These are phyloP conservation scores for Pyrus communis DNA, from an alignment of 306 rosid genomes.

Conservation along the genomic window DNA sequence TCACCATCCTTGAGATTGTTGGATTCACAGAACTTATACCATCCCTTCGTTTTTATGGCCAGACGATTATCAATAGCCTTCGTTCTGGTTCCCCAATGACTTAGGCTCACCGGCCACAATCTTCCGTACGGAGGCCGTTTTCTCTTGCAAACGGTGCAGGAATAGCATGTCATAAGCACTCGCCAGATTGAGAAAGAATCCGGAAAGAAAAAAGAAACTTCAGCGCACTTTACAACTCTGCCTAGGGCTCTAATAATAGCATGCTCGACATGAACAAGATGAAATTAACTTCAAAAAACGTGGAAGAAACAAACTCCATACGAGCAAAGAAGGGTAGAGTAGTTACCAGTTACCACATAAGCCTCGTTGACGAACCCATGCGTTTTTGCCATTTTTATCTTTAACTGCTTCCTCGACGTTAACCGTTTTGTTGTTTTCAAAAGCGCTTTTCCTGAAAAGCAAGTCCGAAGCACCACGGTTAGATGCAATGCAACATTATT, in stretches of 20 bases:
- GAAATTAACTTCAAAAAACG: not conserved
- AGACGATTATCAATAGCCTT: not conserved
- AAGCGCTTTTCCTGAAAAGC: not conserved
- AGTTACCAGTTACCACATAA: not conserved
- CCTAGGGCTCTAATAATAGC: not conserved
- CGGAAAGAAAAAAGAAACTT: not conserved
- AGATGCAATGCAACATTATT: not conserved
- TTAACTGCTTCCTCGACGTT: not conserved
- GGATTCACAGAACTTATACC: not conserved
- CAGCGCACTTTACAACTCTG: not conserved
- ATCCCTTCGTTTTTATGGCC: not conserved
- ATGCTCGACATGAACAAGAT: not conserved
- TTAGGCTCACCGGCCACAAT: not conserved
- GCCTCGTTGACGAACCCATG: not conserved
- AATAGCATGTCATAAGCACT: not conserved
- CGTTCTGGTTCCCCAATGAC: not conserved
- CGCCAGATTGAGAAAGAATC: not conserved
- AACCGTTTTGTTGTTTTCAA: not conserved
- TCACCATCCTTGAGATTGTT: not conserved
- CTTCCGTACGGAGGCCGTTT: not conserved
- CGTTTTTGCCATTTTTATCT: not conserved
- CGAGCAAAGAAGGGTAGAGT: not conserved
- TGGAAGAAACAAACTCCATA: not conserved
- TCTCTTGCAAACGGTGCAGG: not conserved
- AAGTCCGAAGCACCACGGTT: not conserved